phyloP scores from a whole-genome alignment of 768 basidiomycete genomes.

The Lentinula edodes region DNA sequence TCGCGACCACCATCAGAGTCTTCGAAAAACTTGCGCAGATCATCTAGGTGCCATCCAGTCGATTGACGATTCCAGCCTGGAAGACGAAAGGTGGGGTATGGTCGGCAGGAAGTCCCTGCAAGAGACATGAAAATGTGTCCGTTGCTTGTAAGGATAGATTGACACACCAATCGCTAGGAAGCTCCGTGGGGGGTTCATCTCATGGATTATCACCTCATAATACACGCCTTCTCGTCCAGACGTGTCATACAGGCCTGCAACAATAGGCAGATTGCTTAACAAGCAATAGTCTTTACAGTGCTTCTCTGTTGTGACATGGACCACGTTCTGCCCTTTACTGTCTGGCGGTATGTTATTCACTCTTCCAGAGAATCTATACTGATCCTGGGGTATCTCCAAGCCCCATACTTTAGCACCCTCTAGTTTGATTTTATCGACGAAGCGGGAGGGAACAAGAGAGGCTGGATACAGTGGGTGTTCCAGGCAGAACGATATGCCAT shows the following conservation, averaged over 20 bases:
- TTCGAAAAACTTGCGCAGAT: slow-evolving; percentile 70
- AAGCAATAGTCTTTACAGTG: slow-evolving; percentile 48
- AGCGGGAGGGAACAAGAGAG: slow-evolving; percentile 42
- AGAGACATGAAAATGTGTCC: not conserved
- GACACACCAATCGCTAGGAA: slow-evolving; percentile 53
- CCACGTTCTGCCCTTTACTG: slow-evolving; percentile 26
- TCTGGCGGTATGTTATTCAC: slow-evolving; percentile 31
- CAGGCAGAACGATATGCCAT: slow-evolving; percentile 46
- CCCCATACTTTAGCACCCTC: slow-evolving; percentile 51
- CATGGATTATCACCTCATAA: slow-evolving; percentile 52
- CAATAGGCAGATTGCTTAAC: slow-evolving; percentile 54
- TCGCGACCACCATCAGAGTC: slow-evolving; percentile 61
- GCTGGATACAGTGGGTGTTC: slow-evolving; percentile 33
- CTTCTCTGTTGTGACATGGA: slow-evolving; percentile 34
- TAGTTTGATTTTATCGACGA: slow-evolving; percentile 44
- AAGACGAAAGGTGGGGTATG: slow-evolving; percentile 60
- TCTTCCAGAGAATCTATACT: slow-evolving; percentile 36
- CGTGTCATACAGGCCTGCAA: slow-evolving; percentile 55
- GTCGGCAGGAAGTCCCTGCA: slow-evolving; percentile 56
- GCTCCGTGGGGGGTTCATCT: slow-evolving; percentile 41
- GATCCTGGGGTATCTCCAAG: slow-evolving; percentile 30
- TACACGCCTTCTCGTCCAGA: slow-evolving; percentile 53
- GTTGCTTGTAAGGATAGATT: not conserved
- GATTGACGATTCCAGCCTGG: slow-evolving; percentile 71
- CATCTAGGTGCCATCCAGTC: slow-evolving; percentile 63